Evolutionary conservation across 148 eudicot species (phyloP).

Genomic region (Diospyros kaki): DNA sequence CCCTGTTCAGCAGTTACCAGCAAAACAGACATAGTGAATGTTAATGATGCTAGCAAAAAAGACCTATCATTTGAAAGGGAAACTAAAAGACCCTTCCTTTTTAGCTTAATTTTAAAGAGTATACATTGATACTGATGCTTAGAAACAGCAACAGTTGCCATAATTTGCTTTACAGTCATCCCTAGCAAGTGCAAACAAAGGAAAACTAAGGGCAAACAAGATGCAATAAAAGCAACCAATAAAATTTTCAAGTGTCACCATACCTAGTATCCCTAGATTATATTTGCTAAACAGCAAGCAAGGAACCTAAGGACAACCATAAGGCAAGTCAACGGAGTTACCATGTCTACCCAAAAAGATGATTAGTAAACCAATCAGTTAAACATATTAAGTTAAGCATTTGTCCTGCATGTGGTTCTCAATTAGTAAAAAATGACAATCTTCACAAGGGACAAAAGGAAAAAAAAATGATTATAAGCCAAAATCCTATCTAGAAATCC

Average conservation of each 20-base stretch:
- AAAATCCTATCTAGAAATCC: no score
- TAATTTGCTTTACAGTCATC: background rate
- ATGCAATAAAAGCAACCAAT: background rate
- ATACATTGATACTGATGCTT: background rate
- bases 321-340: no score
- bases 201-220: background rate
- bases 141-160: background rate
- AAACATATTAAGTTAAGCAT: no score
- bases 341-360: no score
- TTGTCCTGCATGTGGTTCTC: no score
- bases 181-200: background rate
- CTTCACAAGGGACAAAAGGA: no score
- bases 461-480: no score
- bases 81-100: background rate
- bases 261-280: no score
- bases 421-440: no score
- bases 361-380: no score
- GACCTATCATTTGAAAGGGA: background rate
- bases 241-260: background rate
- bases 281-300: no score
- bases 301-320: no score
- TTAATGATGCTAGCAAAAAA: background rate
- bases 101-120: background rate
- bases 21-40: background rate
- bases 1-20: conserved; percentile 36